Evolutionary conservation across 2,329 filamentous ascomycete genomes (phyloP).

Genomic region (Beauveria varroae): DNA sequence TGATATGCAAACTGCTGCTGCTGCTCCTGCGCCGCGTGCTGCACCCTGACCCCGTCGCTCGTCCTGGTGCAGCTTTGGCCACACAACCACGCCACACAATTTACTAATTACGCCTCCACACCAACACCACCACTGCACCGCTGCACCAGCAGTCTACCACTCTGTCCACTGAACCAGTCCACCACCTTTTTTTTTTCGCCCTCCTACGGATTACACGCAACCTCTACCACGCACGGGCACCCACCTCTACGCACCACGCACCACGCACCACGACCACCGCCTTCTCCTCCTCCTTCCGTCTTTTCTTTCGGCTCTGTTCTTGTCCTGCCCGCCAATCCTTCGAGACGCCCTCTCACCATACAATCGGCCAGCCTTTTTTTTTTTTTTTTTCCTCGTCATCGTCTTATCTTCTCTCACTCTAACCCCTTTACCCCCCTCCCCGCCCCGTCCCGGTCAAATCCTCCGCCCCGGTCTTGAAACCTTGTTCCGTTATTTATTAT

Average conservation of each 20-base stretch:
- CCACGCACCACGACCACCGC: not conserved
- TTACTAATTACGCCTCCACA: no score
- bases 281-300: not conserved
- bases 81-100: no score
- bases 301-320: not conserved
- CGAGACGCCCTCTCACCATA: not conserved
- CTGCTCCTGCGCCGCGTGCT: no score
- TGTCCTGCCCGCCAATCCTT: not conserved
- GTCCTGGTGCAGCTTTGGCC: no score
- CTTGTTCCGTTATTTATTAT: not conserved
- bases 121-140: no score
- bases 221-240: not conserved
- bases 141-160: no score
- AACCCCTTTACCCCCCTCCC: not conserved
- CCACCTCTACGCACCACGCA: not conserved
- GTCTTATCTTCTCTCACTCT: not conserved
- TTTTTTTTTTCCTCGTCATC: not conserved
- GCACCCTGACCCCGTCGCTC: no score
- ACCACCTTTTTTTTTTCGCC: no score
- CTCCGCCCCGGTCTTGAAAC: not conserved
- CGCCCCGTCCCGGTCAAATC: not conserved
- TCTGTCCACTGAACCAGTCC: no score
- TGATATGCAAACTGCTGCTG: no score
- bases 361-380: not conserved
- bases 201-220: no score